phyloP scores from a whole-genome alignment of 768 basidiomycete species.

The Pisolithus marmoratus region DNA sequence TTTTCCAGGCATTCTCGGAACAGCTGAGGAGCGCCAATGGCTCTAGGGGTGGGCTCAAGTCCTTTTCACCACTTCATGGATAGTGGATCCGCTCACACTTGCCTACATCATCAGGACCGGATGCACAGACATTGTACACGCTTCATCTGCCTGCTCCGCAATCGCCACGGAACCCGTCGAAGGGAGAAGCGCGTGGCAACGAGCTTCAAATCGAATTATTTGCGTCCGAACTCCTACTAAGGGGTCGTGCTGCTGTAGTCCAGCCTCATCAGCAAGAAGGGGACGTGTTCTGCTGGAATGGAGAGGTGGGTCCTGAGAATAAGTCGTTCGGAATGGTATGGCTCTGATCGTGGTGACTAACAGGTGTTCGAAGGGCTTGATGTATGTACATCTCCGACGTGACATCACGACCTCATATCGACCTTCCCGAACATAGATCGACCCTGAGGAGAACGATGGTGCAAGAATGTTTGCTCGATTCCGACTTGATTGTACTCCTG shows the following conservation, averaged over 20 bases:
- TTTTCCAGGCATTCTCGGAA: slow-evolving; percentile 19
- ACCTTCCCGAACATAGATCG: slow-evolving; percentile 37
- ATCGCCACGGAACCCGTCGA: slow-evolving; percentile 5
- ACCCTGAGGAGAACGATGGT: slow-evolving; percentile 66
- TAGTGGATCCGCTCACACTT: slow-evolving; percentile 2
- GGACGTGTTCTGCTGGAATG: slow-evolving; percentile 79
- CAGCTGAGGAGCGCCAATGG: slow-evolving; percentile 47
- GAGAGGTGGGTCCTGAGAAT: slow-evolving; percentile 48
- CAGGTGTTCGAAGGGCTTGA: slow-evolving; percentile 78
- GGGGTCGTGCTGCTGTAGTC: slow-evolving; percentile 49
- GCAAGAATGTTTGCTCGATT: slow-evolving; percentile 40
- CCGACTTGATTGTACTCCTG: slow-evolving; percentile 15
- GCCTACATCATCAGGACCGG: slow-evolving; percentile 47
- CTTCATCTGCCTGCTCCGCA: slow-evolving; percentile 10
- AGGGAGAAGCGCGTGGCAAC: background rate
- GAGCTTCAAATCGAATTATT: slow-evolving; percentile 47
- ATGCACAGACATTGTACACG: slow-evolving; percentile 41
- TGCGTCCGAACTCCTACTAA: slow-evolving; percentile 69
- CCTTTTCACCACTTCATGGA: background rate
- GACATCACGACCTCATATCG: background rate
- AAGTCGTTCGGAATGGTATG: background rate
- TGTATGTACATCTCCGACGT: slow-evolving; percentile 33
- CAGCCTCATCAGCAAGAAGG: slow-evolving; percentile 65
- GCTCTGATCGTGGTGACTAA: background rate
- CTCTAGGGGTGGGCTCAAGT: slow-evolving; percentile 44